Evolutionary conservation across 23 red algal genomes (phyloP).

Genomic region (Cyanidioschyzon merolae): DNA sequence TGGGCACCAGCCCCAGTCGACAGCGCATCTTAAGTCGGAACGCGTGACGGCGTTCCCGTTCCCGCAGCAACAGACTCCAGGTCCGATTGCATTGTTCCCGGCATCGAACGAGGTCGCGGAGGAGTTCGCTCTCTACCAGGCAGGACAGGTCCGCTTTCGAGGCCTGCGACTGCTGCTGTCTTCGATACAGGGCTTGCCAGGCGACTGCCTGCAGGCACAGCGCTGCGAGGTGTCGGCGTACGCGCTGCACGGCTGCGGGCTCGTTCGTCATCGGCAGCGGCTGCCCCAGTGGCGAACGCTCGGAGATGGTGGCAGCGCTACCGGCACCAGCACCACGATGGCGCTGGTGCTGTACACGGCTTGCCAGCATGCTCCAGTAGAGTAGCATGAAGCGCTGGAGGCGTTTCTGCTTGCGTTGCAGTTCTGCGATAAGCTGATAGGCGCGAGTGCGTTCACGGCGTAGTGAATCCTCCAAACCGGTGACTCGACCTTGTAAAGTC

Average conservation of each 20-base stretch:
- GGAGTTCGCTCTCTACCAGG: constrained; percentile 10
- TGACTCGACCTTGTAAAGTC: neutral
- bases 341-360: neutral
- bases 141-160: neutral
- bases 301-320: neutral
- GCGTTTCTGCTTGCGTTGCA: neutral
- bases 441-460: neutral
- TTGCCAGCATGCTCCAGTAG: neutral
- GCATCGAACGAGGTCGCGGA: constrained; percentile 3
- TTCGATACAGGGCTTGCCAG: neutral
- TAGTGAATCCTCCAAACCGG: neutral
- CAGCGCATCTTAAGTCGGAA: neutral
- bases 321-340: neutral
- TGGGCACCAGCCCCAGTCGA: neutral
- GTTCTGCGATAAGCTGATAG: neutral
- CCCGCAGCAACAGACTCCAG: neutral
- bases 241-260: neutral
- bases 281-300: neutral
- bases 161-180: neutral
- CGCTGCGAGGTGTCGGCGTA: neutral
- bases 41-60: neutral
- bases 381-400: neutral
- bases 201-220: neutral
- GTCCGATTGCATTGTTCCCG: neutral
- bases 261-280: neutral